Evolutionary conservation across 495 filamentous ascomycete species (phyloP).

Genomic region (Aspergillus funiculosus): DNA sequence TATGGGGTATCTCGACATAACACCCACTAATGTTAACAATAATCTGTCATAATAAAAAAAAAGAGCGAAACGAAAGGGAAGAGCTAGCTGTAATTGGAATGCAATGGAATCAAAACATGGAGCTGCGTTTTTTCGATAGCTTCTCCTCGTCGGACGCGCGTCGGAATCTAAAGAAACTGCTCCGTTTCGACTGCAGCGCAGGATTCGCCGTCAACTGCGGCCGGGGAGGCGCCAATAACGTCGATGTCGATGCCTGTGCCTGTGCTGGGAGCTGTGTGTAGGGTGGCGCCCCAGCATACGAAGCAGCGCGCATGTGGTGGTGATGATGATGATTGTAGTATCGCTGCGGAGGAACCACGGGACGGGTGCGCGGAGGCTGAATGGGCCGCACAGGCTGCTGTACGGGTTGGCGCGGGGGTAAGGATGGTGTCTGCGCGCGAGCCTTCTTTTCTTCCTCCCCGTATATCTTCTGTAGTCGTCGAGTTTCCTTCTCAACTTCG

Average conservation of each 20-base stretch:
- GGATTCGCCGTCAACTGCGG: constrained; percentile 14
- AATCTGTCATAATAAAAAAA: neutral
- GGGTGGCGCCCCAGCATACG: constrained; percentile 18
- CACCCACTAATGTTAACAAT: neutral
- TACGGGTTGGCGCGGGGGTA: constrained; percentile 26
- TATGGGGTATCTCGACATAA: neutral
- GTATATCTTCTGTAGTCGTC: constrained; percentile 68
- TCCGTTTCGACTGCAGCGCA: constrained; percentile 39
- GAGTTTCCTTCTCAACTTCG: constrained; percentile 79
- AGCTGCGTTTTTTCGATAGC: constrained; percentile 48
- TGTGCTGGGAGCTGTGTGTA: constrained; percentile 24
- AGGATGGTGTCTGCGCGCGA: constrained; percentile 25
- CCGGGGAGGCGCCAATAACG: constrained; percentile 10
- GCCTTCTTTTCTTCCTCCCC: constrained; percentile 48
- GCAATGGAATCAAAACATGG: constrained; percentile 41
- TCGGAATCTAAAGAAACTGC: constrained; percentile 46
- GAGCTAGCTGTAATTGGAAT: neutral
- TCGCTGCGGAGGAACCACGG: constrained; percentile 13
- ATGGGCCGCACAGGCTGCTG: constrained; percentile 11
- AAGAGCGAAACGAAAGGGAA: neutral
- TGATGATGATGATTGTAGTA: constrained; percentile 10
- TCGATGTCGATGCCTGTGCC: constrained; percentile 18
- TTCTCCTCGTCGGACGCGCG: constrained; percentile 32
- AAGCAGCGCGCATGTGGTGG: too few relatives aligned
- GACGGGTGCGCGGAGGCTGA: constrained; percentile 4